Base-by-base conservation (phyloP, 1,284 basidiomycete species). In the Phellopilus nigrolimitatus region DNA sequence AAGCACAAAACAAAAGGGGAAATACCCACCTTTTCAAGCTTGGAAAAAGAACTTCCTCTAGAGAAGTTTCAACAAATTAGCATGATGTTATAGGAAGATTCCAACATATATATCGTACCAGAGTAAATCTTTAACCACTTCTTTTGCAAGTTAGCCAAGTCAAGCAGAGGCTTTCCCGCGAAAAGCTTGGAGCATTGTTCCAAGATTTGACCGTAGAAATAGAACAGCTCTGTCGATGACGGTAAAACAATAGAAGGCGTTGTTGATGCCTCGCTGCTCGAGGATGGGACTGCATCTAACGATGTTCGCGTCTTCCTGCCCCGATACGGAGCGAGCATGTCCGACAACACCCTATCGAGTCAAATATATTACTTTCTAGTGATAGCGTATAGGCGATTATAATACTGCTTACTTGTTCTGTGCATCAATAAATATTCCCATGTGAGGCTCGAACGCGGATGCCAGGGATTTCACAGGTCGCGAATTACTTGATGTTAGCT, bases 81-180 rank as follows among this genome's bases (percentile, higher is more conserved):
- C 27, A 45, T 24, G 33, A 49, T 54, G 37, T 36, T 25, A 33
- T 38, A 39, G n/a, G 3, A 33, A 40, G 13, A 36, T 37, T 21
- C 17, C n/a, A n/a, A 12, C 10, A 47, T 57, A 15, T 34, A 30
- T n/a, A 28, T 66, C 73, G 24, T 60, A 93, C 85, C 91, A 38
- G 94, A 93, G 70, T 97, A 99, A 42, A 93, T 83, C 57, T 82
- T 82, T 21, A 99, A 73, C 93, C 95, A 98, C 66, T 97, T 97
- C 63, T 84, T 88, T 64, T 93, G 93, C 31, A 97, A 69, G 19
- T 73, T 75, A 47, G 80, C 82, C 25, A 97, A 67, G 59, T 93
- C 89, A 64, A 83, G 87, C 58, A 95, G 70, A 2, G 91, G 80
- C 58, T 87, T 83, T 0, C 88, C 86, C 2, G 80, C 86, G n/a